Percentiles rank a stretch among this genome's conserved stretches.
Conservation (phyloP, 148 eudicot species). For the Spergularia bocconei region DNA sequence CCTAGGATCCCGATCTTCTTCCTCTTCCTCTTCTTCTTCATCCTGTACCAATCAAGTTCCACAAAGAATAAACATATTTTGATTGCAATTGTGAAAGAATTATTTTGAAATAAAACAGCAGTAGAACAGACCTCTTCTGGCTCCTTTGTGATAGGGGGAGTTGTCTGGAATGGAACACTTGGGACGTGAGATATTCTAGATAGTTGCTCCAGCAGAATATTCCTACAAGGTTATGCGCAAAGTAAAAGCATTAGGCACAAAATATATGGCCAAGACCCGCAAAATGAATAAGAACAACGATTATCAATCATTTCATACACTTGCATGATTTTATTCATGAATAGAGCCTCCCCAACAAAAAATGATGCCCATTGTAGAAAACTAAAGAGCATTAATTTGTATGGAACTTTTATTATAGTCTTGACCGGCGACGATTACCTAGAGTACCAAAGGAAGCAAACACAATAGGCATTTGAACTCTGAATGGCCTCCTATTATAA, state of each 20-base stretch:
- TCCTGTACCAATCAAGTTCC: conserved; percentile 32
- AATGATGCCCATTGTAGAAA: conserved; percentile 1
- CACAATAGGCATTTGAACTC: not conserved
- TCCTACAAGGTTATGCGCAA: conserved; percentile 41
- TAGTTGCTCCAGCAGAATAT: conserved; percentile 70
- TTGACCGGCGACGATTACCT: too few relatives aligned
- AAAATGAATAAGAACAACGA: not conserved
- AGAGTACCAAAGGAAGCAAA: not conserved
- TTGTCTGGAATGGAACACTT: conserved; percentile 68
- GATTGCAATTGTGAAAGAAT: not conserved
- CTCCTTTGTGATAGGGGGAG: conserved; percentile 51
- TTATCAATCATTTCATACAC: not conserved
- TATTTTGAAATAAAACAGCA: not conserved
- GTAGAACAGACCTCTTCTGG: conserved; percentile 62
- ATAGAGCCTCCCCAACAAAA: not conserved
- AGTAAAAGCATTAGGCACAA: conserved; percentile 11
- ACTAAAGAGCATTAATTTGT: not conserved
- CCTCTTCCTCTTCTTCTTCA: conserved; percentile 43
- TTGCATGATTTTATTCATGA: not conserved
- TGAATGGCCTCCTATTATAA: not conserved
- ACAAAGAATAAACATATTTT: conserved; percentile 11
- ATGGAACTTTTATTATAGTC: not conserved
- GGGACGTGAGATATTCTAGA: conserved; percentile 68
- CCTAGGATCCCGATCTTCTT: conserved; percentile 52
- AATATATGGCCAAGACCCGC: not conserved